Evolutionary conservation across 305 asterid species (phyloP), one percentile per base, ranked within the genome.

Genomic region (Ruellia speciosa): DNA sequence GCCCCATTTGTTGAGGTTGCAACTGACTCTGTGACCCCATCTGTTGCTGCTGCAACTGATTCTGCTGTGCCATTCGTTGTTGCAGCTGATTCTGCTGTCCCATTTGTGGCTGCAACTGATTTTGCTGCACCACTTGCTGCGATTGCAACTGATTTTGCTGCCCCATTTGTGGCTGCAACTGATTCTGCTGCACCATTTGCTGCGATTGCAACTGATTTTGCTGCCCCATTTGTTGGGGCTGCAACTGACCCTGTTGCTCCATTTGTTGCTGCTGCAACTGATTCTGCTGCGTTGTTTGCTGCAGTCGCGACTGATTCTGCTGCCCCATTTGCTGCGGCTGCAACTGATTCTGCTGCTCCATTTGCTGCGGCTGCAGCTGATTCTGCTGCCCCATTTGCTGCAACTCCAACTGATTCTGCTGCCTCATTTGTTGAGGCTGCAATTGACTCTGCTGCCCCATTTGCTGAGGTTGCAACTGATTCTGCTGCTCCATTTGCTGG

Each of bases 41-140:
- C n/a, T 72, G 78, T n/a, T 80, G 88, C 67, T 77, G 86, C 34
- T 71, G 79, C 67, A 63, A 74, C 20, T 65, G 66, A 43, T 43
- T 55, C 45, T 39, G 45, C 13, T 39, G 45, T 9, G 73, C 69
- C n/a, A 52, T 10, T 56, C 13, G 45, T 39, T 43, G 75, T 14
- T 71, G 79, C 69, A 65, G 75, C 34, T 65, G 66, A 43, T 43
- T 55, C 18, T 67, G 49, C 15, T 60, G 10, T 33, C 70, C 56
- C 49, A 33, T 47, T 54, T 71, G 62, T 41, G 2, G 68, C 13
- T 34, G 59, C 59, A 50, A n/a, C 34, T 65, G 70, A 50, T 16
- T 50, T 37, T 60, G 71, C 41, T 41, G 60, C 51, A 56, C 60
- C 50, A 52, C n/a, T 18, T 55, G 60, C 19, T 58, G 60, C 50